phyloP scores from a whole-genome alignment of 2,329 filamentous ascomycete species.

The Leptosphaerulina australis region DNA sequence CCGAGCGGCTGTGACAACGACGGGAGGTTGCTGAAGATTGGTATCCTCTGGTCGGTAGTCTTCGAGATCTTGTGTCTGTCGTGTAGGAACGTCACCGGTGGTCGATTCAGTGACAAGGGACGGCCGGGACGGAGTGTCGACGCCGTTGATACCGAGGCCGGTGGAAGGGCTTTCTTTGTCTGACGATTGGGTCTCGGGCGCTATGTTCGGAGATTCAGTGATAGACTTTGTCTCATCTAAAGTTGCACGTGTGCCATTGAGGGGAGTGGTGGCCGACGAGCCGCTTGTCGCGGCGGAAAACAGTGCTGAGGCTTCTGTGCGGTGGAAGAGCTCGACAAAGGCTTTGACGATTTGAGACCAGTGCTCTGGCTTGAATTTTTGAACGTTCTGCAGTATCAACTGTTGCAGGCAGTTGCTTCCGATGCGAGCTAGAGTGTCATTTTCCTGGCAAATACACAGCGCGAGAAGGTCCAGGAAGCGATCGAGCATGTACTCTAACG shows the following conservation, averaged over 20 bases:
- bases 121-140: conserved; percentile 36
- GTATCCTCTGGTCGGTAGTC: conserved; percentile 76
- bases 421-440: conserved; percentile 96
- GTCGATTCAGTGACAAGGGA: conserved; percentile 43
- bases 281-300: conserved; percentile 77
- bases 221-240: conserved; percentile 51
- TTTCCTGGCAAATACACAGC: conserved; percentile 97
- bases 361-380: conserved; percentile 83
- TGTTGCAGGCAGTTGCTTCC: conserved; percentile 98
- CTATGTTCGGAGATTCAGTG: conserved; percentile 44
- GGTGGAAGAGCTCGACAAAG: conserved; percentile 93
- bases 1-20: conserved; percentile 90
- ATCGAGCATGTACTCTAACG: conserved; percentile 96
- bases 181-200: conserved; percentile 42
- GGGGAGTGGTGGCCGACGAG: conserved; percentile 53
- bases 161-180: conserved; percentile 44
- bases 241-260: conserved; percentile 56
- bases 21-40: conserved; percentile 80
- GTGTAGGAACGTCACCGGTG: conserved; percentile 41
- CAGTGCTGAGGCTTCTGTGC: conserved; percentile 91
- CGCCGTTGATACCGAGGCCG: conserved; percentile 54
- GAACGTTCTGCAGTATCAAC: conserved; percentile 93
- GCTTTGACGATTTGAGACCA: conserved; percentile 95
- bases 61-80: conserved; percentile 65
- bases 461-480: conserved; percentile 94